Percentiles rank a stretch among this genome's conserved stretches.
Evolutionary conservation across 805 yeast genomes (phyloP).

Genomic region (Barnettozyma pratensis): DNA sequence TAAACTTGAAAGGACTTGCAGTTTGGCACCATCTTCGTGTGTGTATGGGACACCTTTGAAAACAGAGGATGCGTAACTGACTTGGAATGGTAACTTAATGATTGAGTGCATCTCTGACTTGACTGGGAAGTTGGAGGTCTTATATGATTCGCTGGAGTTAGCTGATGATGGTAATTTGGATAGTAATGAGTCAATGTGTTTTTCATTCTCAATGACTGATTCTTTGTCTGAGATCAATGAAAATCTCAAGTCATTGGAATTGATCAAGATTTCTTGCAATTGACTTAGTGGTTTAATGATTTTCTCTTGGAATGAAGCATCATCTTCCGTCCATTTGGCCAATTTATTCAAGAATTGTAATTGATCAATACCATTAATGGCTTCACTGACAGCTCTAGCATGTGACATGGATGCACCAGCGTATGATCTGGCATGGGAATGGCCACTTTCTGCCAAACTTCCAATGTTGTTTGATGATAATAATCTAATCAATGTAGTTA

Average conservation of each 20-base stretch:
- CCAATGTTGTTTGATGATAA: constrained; percentile 74
- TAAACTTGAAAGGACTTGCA: constrained; percentile 77
- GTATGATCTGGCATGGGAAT: constrained; percentile 67
- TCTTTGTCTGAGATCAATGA: constrained; percentile 56
- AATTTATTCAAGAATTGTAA: constrained; percentile 62
- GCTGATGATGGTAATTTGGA: constrained; percentile 21
- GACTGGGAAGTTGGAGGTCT: constrained; percentile 15
- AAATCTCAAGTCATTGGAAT: constrained; percentile 41
- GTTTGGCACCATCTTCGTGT: constrained; percentile 73
- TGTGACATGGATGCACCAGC: constrained; percentile 62
- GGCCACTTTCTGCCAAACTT: constrained; percentile 82
- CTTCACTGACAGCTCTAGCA: constrained; percentile 56
- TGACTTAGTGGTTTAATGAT: constrained; percentile 60
- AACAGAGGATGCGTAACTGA: constrained; percentile 72
- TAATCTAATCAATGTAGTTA: constrained; percentile 66
- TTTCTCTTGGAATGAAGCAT: constrained; percentile 44
- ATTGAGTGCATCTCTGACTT: constrained; percentile 33
- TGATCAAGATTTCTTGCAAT: constrained; percentile 41
- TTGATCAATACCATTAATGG: constrained; percentile 71
- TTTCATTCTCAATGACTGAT: constrained; percentile 24
- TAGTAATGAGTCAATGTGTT: constrained; percentile 27
- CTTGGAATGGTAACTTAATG: constrained; percentile 80
- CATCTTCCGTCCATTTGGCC: constrained; percentile 43
- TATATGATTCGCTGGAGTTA: constrained; percentile 3
- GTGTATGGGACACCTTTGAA: constrained; percentile 61